Evolutionary conservation across 2,329 filamentous ascomycete genomes (phyloP).

Genomic region (Ceratocystis harringtonii): DNA sequence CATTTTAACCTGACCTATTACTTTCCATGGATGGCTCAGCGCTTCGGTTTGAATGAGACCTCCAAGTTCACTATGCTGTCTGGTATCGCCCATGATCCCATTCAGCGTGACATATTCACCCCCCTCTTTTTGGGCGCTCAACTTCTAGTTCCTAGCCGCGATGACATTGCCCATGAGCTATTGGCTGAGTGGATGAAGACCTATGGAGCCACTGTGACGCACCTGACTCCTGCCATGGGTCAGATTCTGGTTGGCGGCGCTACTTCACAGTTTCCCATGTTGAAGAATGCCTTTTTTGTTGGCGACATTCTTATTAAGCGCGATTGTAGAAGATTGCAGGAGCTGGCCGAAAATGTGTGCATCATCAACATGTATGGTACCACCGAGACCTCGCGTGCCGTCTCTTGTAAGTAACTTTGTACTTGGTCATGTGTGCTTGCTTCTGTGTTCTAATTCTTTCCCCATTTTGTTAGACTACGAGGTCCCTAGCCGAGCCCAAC

Average conservation of each 20-base stretch:
- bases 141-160: constrained; percentile 61
- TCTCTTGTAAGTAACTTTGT: constrained; percentile 39
- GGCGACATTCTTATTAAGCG: constrained; percentile 77
- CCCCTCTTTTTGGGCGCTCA: constrained; percentile 75
- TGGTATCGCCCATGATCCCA: constrained; percentile 60
- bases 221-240: constrained; percentile 92
- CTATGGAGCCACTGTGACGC: constrained; percentile 60
- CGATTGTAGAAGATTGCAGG: constrained; percentile 64
- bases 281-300: constrained; percentile 78
- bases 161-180: constrained; percentile 75
- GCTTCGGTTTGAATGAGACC: constrained; percentile 56
- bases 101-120: constrained; percentile 62
- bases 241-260: constrained; percentile 84
- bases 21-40: constrained; percentile 84
- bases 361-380: constrained; percentile 84
- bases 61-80: constrained; percentile 70
- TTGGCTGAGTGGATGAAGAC: constrained; percentile 79
- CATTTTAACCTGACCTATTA: constrained; percentile 79
- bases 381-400: constrained; percentile 68
- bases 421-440: not conserved
- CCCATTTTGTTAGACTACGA: constrained; percentile 41
- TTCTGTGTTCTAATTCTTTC: not conserved
- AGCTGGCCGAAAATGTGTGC: constrained; percentile 56
- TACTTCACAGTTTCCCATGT: constrained; percentile 55
- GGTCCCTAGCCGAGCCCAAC: constrained; percentile 49